Percentiles rank a stretch among this genome's conserved stretches.
phyloP scores from a whole-genome alignment of 805 yeast species.

The Allodekkera sacchari region DNA sequence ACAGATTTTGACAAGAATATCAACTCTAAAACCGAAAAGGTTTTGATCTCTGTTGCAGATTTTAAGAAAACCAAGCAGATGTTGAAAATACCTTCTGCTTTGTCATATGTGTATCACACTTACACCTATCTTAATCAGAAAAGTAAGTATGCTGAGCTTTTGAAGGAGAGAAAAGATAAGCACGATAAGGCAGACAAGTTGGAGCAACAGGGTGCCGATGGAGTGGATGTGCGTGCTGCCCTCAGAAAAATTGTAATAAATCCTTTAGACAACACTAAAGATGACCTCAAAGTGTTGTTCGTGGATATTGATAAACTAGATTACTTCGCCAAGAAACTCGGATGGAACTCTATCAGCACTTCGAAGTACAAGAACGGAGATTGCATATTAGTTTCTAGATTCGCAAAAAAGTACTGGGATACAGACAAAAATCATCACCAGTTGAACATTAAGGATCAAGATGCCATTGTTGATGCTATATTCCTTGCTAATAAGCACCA shows the following conservation, averaged over 20 bases:
- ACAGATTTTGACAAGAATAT: slow-evolving; percentile 10
- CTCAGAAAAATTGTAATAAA: slow-evolving; percentile 45
- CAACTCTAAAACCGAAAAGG: slow-evolving; percentile 31
- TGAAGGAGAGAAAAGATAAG: slow-evolving; percentile 27
- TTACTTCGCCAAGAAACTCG: slow-evolving; percentile 12
- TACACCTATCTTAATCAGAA: slow-evolving; percentile 30
- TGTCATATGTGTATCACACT: slow-evolving; percentile 40
- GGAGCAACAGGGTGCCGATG: slow-evolving; percentile 34
- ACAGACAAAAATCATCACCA: slow-evolving; percentile 5
- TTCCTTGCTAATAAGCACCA: slow-evolving; percentile 8
- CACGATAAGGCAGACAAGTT: slow-evolving; percentile 33
- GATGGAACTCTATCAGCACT: slow-evolving; percentile 30
- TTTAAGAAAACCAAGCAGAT: slow-evolving; percentile 24
- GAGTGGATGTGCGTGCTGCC: slow-evolving; percentile 35
- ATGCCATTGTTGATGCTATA: slow-evolving; percentile 8
- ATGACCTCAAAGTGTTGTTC: slow-evolving; percentile 34
- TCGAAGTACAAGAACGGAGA: slow-evolving; percentile 42
- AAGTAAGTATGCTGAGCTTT: slow-evolving; percentile 29
- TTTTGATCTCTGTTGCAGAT: slow-evolving; percentile 42
- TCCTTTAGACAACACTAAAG: slow-evolving; percentile 22
- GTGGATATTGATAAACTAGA: slow-evolving; percentile 36
- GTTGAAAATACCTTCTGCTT: slow-evolving; percentile 12
- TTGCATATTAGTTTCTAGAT: slow-evolving; percentile 41
- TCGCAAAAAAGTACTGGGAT: slow-evolving; percentile 18
- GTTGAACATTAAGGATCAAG: slow-evolving; percentile 6